A percentile compares a stretch with the other conserved stretches of the same genome.
phyloP scores from a whole-genome alignment of 2,329 filamentous ascomycete genomes.

The Pseudopyrenochaeta lycopersici region DNA sequence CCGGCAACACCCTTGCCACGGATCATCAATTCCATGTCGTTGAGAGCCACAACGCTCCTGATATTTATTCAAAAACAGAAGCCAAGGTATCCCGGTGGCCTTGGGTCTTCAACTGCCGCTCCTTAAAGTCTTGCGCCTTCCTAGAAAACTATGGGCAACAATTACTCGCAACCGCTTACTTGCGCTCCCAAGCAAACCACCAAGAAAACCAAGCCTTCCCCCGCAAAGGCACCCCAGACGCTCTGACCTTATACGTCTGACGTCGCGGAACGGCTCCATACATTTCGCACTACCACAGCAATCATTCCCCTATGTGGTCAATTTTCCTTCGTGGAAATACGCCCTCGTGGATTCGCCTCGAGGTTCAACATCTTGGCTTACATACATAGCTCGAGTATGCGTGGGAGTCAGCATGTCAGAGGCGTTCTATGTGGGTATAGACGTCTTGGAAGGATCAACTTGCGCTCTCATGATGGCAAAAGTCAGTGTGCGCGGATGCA shows the following conservation, averaged over 20 bases:
- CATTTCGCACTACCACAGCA: background rate
- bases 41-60: no score
- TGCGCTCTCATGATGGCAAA: background rate
- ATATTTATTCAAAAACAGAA: background rate
- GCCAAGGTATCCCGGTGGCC: background rate
- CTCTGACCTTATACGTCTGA: background rate
- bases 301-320: background rate
- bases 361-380: background rate
- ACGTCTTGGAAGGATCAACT: background rate
- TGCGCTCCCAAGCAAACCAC: background rate
- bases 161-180: background rate
- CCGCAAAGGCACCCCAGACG: slow-evolving; percentile 1
- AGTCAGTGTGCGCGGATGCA: background rate
- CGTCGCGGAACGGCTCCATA: no score
- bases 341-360: background rate
- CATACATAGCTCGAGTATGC: background rate
- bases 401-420: background rate
- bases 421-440: background rate
- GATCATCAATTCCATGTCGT: background rate
- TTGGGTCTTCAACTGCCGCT: slow-evolving; percentile 4
- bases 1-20: background rate
- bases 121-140: background rate
- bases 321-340: background rate
- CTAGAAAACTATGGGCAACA: background rate
- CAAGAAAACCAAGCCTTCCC: slow-evolving; percentile 2